These are phyloP conservation scores for Podila epicladia DNA, from an alignment of 192 early-diverging fungal species.

Conservation along the genomic window DNA sequence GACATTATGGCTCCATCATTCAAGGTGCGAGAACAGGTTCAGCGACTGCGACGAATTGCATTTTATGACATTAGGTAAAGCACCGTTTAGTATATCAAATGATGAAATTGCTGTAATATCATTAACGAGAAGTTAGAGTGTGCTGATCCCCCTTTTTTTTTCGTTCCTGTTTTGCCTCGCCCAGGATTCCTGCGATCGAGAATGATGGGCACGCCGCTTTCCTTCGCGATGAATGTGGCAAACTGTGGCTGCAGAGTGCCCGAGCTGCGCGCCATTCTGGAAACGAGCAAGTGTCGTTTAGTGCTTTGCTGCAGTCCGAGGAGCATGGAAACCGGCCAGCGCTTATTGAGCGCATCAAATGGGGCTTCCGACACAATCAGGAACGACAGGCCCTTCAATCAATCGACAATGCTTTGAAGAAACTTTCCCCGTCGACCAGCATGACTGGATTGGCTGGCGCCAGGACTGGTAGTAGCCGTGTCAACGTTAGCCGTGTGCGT, in stretches of 20 bases:
- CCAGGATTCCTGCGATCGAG: background rate
- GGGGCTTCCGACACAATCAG: slow-evolving; percentile 60
- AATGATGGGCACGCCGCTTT: background rate
- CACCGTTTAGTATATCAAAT: too few species aligned
- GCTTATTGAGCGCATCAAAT: slow-evolving; percentile 68
- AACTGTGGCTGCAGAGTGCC: slow-evolving; percentile 75
- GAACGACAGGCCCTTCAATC: slow-evolving; percentile 64
- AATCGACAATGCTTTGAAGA: slow-evolving; percentile 50
- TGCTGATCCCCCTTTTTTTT: background rate
- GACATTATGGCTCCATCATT: slow-evolving; percentile 63
- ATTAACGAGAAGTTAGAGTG: background rate
- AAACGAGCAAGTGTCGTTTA: slow-evolving; percentile 65
- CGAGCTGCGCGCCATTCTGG: slow-evolving; percentile 64
- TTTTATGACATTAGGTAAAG: slow-evolving; percentile 42
- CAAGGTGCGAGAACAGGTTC: slow-evolving; percentile 67
- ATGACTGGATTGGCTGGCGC: background rate
- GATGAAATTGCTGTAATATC: too few species aligned
- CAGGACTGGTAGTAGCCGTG: background rate
- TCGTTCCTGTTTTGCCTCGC: background rate
- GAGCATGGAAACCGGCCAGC: slow-evolving; percentile 49
- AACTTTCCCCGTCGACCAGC: background rate
- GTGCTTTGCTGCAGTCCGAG: slow-evolving; percentile 65
- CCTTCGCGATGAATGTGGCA: slow-evolving; percentile 51
- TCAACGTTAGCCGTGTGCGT: background rate
- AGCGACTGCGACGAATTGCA: slow-evolving; percentile 64